phyloP scores from a whole-genome alignment of 192 early-diverging fungal genomes.

The Coemansia sp. region DNA sequence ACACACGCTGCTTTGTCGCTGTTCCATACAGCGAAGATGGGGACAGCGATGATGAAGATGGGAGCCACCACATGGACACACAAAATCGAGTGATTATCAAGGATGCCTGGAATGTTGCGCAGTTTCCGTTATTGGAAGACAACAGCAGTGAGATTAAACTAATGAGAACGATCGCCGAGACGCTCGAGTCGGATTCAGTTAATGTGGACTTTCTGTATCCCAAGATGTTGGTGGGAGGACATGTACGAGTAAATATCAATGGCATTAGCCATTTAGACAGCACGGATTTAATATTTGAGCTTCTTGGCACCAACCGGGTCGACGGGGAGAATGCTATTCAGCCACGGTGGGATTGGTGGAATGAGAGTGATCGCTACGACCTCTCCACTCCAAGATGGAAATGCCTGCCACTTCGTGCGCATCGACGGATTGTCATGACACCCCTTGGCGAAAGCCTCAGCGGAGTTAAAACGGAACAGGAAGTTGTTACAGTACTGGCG shows the following conservation, averaged over 20 bases:
- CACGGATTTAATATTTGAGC: background rate
- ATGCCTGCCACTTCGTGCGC: constrained; percentile 1
- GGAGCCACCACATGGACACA: background rate
- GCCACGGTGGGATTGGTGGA: background rate
- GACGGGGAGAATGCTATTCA: background rate
- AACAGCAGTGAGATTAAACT: background rate
- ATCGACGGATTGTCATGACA: constrained; percentile 14
- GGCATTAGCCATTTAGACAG: background rate
- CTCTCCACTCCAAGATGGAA: background rate
- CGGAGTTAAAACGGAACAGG: background rate
- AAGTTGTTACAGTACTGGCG: constrained; percentile 13
- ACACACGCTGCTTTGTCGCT: constrained; percentile 16
- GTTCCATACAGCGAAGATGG: background rate
- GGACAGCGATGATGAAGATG: background rate
- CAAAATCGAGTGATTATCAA: background rate
- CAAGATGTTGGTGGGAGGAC: background rate
- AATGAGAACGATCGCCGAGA: background rate
- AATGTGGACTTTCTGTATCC: constrained; percentile 4
- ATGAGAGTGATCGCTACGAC: no score
- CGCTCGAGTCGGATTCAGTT: background rate
- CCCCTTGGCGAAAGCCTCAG: constrained; percentile 1
- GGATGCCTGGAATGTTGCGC: constrained; percentile 10
- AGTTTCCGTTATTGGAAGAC: background rate
- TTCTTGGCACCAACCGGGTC: background rate
- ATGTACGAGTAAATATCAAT: background rate